phyloP scores from a whole-genome alignment of 1,284 basidiomycete species.

The Mycena citricolor region DNA sequence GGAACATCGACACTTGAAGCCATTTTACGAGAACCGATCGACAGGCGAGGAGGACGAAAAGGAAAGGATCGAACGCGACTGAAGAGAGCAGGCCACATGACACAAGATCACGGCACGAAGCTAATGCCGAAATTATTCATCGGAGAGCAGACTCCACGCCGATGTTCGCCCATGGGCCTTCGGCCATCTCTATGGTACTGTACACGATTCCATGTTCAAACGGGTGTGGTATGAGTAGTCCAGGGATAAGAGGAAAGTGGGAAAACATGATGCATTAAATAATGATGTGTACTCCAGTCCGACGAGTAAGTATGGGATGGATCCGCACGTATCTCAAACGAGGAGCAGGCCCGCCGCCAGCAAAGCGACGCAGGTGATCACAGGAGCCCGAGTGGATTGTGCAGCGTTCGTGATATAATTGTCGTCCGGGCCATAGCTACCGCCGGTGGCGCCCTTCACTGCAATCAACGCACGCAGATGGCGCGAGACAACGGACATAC shows the following conservation, averaged over 20 bases:
- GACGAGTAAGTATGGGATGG: background rate
- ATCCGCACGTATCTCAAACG: background rate
- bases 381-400: constrained; percentile 23
- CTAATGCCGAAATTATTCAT: too few species aligned
- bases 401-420: constrained; percentile 57
- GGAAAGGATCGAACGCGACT: constrained; percentile 1
- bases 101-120: background rate
- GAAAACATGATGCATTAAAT: constrained; percentile 5
- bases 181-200: too few species aligned
- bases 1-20: constrained; percentile 30
- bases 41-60: constrained; percentile 13
- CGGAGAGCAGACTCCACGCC: constrained; percentile 13
- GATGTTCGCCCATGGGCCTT: too few species aligned
- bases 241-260: too few species aligned
- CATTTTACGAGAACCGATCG: constrained; percentile 28
- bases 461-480: background rate
- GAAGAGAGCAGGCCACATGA: background rate
- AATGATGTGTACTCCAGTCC: too few species aligned
- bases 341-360: background rate
- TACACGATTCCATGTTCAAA: too few species aligned
- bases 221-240: too few species aligned
- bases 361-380: background rate
- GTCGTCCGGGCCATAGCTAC: constrained; percentile 62
- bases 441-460: constrained; percentile 41
- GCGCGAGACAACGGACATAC: constrained; percentile 1